A percentile compares a stretch with the other conserved stretches of the same genome.
These are phyloP conservation scores for Cenchrus americanus DNA, from an alignment of 176 grass and related monocot species.

Conservation along the genomic window DNA sequence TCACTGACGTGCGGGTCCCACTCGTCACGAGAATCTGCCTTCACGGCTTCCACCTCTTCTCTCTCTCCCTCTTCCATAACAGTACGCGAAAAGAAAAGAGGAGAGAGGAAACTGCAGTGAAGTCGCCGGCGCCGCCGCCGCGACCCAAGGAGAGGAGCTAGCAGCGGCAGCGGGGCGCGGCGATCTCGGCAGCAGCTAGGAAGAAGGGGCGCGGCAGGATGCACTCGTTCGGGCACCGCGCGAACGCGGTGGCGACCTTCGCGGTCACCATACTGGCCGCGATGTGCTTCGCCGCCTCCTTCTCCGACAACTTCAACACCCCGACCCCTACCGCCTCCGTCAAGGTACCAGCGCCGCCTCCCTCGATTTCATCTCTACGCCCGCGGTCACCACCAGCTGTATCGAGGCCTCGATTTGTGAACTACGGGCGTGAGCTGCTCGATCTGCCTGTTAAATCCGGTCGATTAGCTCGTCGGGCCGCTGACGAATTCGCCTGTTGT, in stretches of 20 bases:
- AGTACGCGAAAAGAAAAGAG: background rate
- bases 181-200: slow-evolving; percentile 27
- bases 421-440: background rate
- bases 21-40: background rate
- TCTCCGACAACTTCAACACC: slow-evolving; percentile 87
- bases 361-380: background rate
- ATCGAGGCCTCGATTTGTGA: background rate
- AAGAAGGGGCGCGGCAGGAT: slow-evolving; percentile 40
- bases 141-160: slow-evolving; percentile 18
- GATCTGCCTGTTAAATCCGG: background rate
- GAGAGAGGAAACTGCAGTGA: background rate
- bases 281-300: slow-evolving; percentile 90
- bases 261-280: slow-evolving; percentile 83
- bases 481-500: background rate
- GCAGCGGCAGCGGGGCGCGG: background rate
- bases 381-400: background rate
- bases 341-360: slow-evolving; percentile 52
- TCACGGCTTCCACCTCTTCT: background rate
- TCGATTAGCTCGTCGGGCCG: background rate
- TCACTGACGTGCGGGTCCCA: background rate
- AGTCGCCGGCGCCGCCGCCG: slow-evolving; percentile 55
- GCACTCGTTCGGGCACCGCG: slow-evolving; percentile 91
- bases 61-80: background rate
- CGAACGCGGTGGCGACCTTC: slow-evolving; percentile 91
- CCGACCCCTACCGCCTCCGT: slow-evolving; percentile 66